Evolutionary conservation across 202 grass and related monocot genomes (phyloP), one percentile per base, ranked within the genome.

Genomic region (Bolboschoenoplectus hybrid): DNA sequence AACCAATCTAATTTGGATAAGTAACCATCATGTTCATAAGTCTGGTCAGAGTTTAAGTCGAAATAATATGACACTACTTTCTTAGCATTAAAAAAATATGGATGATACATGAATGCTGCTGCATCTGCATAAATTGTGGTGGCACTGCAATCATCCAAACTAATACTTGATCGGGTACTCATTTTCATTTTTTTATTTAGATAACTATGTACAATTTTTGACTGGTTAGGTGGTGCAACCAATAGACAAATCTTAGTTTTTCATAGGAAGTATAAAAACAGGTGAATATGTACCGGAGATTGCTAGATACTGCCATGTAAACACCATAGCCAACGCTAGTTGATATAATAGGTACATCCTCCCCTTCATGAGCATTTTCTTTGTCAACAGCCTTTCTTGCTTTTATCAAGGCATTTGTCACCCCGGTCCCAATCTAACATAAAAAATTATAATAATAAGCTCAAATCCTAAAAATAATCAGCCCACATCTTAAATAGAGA

Each of bases 261-360:
- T 17, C 19, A 19, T 19, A 66, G 4, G 43, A 39, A 85, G 87
- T 83, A 86, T 80, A 74, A 63, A 64, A 60, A 14, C 82, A 63
- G 66, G n/a, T 57, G 46, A 56, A 60, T 56, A 14, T 45, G 72
- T 93, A 97, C 95, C 95, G 93, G 81, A 97, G 91, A 88, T 97
- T 97, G 89, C 95, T 97, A 80, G 95, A 97, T 88, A 97, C 36
- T 41, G 95, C 91, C 95, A 97, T 97, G 89, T 97, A 97, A 82
- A 97, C 84, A 87, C 95, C 95, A 89, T 97, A 97, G 3, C 91
- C 93, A 91, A 93, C 82, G 68, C 93, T 95, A 50, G 95, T 97
- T 75, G 83, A 86, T 68, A 97, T 6, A 56, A 97, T 89, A 58
- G 95, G 93, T 60, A 97, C 74, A 81, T 91, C 89, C 62, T 97